These are phyloP conservation scores for Coccomyxa sp. DNA, from an alignment of 139 green algal genomes.

Conservation along the genomic window DNA sequence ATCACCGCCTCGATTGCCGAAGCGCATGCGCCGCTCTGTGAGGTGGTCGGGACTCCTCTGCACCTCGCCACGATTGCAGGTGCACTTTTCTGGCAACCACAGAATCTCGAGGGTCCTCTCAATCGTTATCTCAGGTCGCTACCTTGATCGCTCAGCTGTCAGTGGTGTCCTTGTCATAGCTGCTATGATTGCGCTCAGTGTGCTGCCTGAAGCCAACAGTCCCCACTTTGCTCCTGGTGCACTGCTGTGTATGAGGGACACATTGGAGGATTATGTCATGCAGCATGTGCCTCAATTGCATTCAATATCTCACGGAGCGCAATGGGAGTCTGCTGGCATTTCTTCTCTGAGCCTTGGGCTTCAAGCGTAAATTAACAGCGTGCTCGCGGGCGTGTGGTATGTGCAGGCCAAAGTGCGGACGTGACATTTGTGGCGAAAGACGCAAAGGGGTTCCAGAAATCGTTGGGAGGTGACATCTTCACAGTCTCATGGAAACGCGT, in stretches of 20 bases:
- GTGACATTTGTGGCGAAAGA: conserved; percentile 22
- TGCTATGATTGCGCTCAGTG: neutral
- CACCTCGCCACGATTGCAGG: conserved; percentile 2
- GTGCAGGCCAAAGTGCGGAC: conserved; percentile 6
- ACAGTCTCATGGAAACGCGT: conserved; percentile 13
- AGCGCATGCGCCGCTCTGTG: conserved; percentile 12
- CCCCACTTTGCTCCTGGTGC: too few relatives aligned
- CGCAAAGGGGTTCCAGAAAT: conserved; percentile 14
- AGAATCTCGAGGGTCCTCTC: neutral
- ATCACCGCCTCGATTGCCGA: conserved; percentile 25
- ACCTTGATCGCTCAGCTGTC: neutral
- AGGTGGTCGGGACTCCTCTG: conserved; percentile 13
- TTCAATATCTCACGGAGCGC: neutral
- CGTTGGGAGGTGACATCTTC: conserved; percentile 23
- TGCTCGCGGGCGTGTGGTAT: neutral
- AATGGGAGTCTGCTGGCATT: neutral
- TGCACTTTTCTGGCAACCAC: neutral
- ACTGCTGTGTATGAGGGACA: too few relatives aligned
- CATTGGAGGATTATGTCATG: too few relatives aligned
- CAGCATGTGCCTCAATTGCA: too few relatives aligned
- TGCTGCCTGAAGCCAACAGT: too few relatives aligned
- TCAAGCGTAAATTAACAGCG: neutral
- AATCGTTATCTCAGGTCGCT: neutral
- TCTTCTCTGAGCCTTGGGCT: neutral
- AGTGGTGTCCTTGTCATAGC: too few relatives aligned